These are phyloP conservation scores for Geotrichum candidum DNA, from an alignment of 1,139 yeast genomes.

Conservation along the genomic window DNA sequence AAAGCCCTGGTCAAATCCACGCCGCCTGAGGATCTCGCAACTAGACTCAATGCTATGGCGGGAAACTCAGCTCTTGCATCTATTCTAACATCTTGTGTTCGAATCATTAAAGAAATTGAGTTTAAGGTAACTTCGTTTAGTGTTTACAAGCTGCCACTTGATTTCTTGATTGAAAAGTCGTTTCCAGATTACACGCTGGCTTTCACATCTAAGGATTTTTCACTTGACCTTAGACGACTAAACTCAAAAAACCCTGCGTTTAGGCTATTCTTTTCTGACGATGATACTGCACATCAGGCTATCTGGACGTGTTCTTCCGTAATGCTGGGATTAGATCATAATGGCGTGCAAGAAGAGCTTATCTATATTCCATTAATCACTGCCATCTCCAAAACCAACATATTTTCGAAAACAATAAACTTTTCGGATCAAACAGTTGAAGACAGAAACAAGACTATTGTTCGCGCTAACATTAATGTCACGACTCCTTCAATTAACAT, in stretches of 20 bases:
- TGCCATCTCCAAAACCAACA: constrained; percentile 34
- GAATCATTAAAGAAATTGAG: constrained; percentile 36
- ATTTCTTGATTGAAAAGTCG: neutral
- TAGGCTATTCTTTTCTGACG: constrained; percentile 33
- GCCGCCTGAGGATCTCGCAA: neutral
- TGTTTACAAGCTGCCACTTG: constrained; percentile 25
- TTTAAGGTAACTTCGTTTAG: constrained; percentile 30
- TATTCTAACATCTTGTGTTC: constrained; percentile 30
- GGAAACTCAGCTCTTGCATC: neutral
- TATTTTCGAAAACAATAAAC: constrained; percentile 34
- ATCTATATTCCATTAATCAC: constrained; percentile 39
- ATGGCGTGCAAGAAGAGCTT: constrained; percentile 35
- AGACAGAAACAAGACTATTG: constrained; percentile 27
- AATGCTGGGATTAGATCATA: constrained; percentile 31
- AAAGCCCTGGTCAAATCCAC: neutral
- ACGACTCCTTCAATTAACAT: constrained; percentile 38
- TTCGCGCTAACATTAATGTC: constrained; percentile 34
- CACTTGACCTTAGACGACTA: constrained; percentile 36
- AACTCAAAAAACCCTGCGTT: constrained; percentile 39
- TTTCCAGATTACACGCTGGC: constrained; percentile 22
- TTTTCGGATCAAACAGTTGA: constrained; percentile 22
- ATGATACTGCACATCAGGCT: constrained; percentile 39
- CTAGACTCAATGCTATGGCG: neutral
- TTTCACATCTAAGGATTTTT: constrained; percentile 34
- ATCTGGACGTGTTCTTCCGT: constrained; percentile 36